Evolutionary conservation across 2,329 filamentous ascomycete genomes (phyloP), one percentile per base, ranked within the genome.

Genomic region (Fusarium anthophilum): DNA sequence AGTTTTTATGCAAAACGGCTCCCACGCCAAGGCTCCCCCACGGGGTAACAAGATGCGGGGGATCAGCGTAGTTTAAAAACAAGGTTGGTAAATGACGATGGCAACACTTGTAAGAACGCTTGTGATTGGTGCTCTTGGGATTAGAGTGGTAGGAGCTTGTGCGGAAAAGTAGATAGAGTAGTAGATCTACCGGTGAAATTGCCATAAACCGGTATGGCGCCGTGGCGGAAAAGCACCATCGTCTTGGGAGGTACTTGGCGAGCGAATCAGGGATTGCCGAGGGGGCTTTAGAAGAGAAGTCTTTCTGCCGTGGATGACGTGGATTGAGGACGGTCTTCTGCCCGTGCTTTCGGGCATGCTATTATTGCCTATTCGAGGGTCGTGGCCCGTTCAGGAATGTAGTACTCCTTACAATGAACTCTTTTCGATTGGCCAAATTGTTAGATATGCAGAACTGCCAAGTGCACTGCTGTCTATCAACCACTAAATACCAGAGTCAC

Each of bases 11-110:
- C n/a, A 11, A 18, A 10, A 3, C 18, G 10, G 32, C 35, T 7
- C 17, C 43, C n/a, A 38, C 28, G 66, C 51, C 38, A 57, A 66
- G 59, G 8, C 30, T 26, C 54, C 32, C 70, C 65, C 70, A 65
- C 26, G 66, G 70, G 65, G 50, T 37, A 70, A 4, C 2, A 20
- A 28, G 44, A 51, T 70, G 70, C 66, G 70, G 70, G 66, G 66
- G 66, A 73, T 57, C 45, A 47, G 39, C 41, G 35, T 35, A 50
- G 30, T 45, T 48, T 61, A 62, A 73, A 62, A 70, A 55, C 44
- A 55, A 70, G 65, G 45, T 44, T 69, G 43, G n/a, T 18, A 44
- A 39, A 51, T 53, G 66, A 70, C 44, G 41, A 54, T n/a, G 17
- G 24, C 17, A n/a, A 38, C 10, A 20, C 24, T 26, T 6, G 15